These are phyloP conservation scores for Claviceps arundinis DNA, from an alignment of 2,329 filamentous ascomycete species.

Conservation along the genomic window DNA sequence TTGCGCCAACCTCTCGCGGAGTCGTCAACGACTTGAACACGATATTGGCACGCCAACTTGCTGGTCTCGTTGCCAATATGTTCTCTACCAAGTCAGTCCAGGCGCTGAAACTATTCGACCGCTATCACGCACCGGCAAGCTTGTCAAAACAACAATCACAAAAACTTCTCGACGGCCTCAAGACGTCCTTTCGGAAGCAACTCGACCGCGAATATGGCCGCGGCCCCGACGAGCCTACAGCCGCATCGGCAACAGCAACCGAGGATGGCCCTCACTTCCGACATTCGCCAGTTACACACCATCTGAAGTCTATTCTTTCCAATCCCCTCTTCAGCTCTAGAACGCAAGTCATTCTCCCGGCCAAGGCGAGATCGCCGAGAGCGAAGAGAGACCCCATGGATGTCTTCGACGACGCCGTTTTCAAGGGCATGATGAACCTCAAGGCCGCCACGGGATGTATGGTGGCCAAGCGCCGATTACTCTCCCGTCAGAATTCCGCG, in stretches of 20 bases:
- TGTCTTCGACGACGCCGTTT: constrained; percentile 42
- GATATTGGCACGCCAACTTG: neutral
- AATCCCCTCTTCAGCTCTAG: constrained; percentile 40
- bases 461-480: constrained; percentile 30
- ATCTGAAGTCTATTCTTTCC: constrained; percentile 42
- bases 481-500: constrained; percentile 14
- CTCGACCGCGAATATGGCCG: constrained; percentile 45
- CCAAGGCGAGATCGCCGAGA: constrained; percentile 1
- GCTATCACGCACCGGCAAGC: constrained; percentile 38
- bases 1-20: too few relatives aligned
- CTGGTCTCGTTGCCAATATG: constrained; percentile 14
- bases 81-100: constrained; percentile 24
- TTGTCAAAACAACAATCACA: constrained; percentile 37
- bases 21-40: neutral
- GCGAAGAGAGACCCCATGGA: constrained; percentile 33
- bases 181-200: constrained; percentile 42
- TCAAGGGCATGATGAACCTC: constrained; percentile 42
- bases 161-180: constrained; percentile 42
- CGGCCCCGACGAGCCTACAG: constrained; percentile 17
- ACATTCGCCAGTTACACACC: constrained; percentile 27
- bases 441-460: constrained; percentile 41
- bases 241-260: constrained; percentile 8
- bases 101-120: constrained; percentile 25
- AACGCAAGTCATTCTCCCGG: constrained; percentile 12
- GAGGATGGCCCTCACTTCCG: constrained; percentile 16